Evolutionary conservation across 2,329 filamentous ascomycete genomes (phyloP).

Genomic region (Arthrobotrys sinensis): DNA sequence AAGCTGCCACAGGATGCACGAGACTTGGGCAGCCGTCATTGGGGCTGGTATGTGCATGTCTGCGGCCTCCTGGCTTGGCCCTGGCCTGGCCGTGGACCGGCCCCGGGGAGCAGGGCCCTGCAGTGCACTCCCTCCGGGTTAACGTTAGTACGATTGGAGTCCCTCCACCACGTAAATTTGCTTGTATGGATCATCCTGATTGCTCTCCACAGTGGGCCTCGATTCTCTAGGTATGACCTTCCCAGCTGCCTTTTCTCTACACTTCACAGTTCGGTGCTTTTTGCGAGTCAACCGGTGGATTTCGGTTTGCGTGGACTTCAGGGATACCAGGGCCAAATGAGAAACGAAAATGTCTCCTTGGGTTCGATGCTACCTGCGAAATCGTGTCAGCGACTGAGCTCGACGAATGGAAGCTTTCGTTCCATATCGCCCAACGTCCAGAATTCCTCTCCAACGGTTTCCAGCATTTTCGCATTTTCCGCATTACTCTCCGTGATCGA

Average conservation of each 20-base stretch:
- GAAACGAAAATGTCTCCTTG: constrained; percentile 51
- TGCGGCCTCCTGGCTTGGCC: constrained; percentile 45
- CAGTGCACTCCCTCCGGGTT: no score
- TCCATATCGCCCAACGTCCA: constrained; percentile 51
- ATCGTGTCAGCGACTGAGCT: constrained; percentile 31
- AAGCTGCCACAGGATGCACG: constrained; percentile 60
- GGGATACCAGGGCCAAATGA: constrained; percentile 52
- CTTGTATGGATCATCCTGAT: constrained; percentile 56
- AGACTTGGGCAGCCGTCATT: constrained; percentile 58
- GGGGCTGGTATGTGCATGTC: constrained; percentile 59
- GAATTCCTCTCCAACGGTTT: constrained; percentile 50
- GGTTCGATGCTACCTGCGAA: constrained; percentile 28
- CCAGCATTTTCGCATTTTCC: constrained; percentile 35
- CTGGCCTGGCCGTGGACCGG: constrained; percentile 26
- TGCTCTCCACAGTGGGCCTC: constrained; percentile 37
- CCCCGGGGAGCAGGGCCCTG: not conserved
- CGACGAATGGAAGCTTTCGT: constrained; percentile 43
- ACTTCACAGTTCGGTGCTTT: constrained; percentile 27
- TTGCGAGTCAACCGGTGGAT: constrained; percentile 21
- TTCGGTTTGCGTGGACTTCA: constrained; percentile 52
- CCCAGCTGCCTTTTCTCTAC: constrained; percentile 25
- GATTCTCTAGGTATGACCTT: constrained; percentile 31
- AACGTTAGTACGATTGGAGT: constrained; percentile 1
- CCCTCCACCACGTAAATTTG: constrained; percentile 59
- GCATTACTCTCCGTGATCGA: constrained; percentile 23